Conservation (phyloP, 208 protist species). For the Leptomonas seymouri region DNA sequence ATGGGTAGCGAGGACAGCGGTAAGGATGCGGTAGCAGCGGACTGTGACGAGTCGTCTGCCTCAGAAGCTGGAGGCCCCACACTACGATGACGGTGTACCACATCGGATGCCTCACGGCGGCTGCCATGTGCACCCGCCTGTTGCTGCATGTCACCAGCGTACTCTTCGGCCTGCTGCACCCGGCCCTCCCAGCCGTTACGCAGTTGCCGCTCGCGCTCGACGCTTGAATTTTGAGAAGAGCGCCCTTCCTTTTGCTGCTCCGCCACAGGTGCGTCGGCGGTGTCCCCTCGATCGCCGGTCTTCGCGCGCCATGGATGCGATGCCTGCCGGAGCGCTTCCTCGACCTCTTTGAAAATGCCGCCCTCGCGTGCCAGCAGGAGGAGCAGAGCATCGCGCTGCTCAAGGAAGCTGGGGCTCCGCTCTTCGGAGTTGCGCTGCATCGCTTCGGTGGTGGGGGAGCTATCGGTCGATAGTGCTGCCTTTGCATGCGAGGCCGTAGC, state of each 20-base stretch:
- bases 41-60: no score
- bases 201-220: neutral
- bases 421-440: conserved; percentile 13
- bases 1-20: neutral
- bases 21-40: neutral
- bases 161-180: neutral
- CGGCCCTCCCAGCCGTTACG: neutral
- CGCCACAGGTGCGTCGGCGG: neutral
- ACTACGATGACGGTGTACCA: no score
- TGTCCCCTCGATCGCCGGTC: neutral
- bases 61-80: no score
- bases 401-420: conserved; percentile 12
- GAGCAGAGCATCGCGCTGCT: conserved; percentile 24
- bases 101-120: no score
- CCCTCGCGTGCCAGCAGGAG: conserved; percentile 23
- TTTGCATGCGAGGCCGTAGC: neutral
- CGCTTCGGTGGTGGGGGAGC: neutral
- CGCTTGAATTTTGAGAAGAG: neutral
- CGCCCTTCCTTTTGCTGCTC: neutral
- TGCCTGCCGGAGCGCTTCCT: neutral
- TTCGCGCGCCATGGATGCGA: conserved; percentile 4
- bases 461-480: neutral
- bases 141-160: neutral
- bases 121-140: neutral
- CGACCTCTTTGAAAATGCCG: conserved; percentile 13